Base-by-base conservation (phyloP, 371 early-diverging fungal genomes). In the Coemansia sp. region DNA sequence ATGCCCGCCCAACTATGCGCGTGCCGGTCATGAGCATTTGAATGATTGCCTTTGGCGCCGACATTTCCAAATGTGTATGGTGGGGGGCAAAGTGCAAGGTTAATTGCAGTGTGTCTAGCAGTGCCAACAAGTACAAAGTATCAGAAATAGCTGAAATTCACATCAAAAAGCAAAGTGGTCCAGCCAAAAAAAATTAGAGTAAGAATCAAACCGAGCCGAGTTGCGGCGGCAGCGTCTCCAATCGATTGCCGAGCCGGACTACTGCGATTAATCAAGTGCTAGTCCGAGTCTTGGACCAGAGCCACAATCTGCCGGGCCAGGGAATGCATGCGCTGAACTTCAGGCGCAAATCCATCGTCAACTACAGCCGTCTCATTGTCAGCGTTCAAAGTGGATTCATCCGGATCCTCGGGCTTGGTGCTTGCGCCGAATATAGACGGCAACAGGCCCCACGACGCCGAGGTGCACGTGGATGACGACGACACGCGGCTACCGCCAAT, bases 1-100 rank as follows among this genome's bases (percentile, higher is more conserved):
- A 93, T 31, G 98, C 98, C 72, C 88, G 86, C 43, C 94, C 94
- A 40, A 95, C 83, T 66, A 97, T 92, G 56, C 89, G 90, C 10
- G 90, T 82, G 43, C 94, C 92, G 56, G 87, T 87, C 9, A 94
- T 78, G 38, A 94, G 81, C 74, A 97, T 84, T 79, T 97, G 94
- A 42, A 92, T 88, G 64, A 95, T 84, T 44, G 93, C 78, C 80
- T 78, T 75, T 24, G 86, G 81, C 5, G 81, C 78, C 59, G 81
- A 75, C 78, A 82, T 71, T 67, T 37, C 14, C 12, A 44, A 7
- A 8, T 44, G 46, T 6, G 46, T 8, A 5, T 16, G 46, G 9
- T 16, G 8, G 16, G 18, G 18, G n/a, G 24, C 24, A 44, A 44
- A 44, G 2, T 18, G 18, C 16, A 44, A 18, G 16, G 8, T 18